These are phyloP conservation scores for Cyamopsis tetragonoloba DNA, from an alignment of 306 rosid species.

Conservation along the genomic window DNA sequence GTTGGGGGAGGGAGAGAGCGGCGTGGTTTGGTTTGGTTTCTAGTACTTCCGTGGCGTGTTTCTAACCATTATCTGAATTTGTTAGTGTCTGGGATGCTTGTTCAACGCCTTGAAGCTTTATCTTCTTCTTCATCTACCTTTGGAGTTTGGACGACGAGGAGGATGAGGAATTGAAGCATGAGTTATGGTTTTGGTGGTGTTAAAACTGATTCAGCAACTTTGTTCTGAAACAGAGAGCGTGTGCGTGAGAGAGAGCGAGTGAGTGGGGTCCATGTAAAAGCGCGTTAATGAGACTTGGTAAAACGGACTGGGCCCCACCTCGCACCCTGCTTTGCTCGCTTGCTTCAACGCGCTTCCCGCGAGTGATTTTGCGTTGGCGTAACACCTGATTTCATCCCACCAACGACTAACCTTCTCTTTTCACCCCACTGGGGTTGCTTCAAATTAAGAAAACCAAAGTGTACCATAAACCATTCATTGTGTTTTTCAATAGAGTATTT, in stretches of 20 bases:
- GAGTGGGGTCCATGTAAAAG: constrained; percentile 42
- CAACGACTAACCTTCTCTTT: not conserved
- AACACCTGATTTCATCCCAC: not conserved
- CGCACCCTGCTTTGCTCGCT: no score
- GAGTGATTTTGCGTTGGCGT: not conserved
- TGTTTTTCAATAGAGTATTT: no score
- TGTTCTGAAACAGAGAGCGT: no score
- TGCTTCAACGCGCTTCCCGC: constrained; percentile 18
- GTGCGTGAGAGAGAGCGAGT: no score
- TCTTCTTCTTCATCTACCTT: constrained; percentile 11
- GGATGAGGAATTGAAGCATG: no score
- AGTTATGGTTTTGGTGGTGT: no score
- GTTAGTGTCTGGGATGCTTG: constrained; percentile 62
- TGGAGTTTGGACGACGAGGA: not conserved
- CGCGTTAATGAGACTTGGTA: constrained; percentile 46
- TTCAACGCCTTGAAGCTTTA: constrained; percentile 11
- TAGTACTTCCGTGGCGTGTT: constrained; percentile 6
- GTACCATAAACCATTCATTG: no score
- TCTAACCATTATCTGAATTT: constrained; percentile 29
- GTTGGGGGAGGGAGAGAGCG: not conserved
- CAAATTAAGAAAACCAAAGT: no score
- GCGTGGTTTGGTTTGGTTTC: not conserved
- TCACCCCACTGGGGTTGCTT: no score
- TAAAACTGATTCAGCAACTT: no score
- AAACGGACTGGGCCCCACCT: constrained; percentile 24